Conservation (phyloP, 108 stramenopile species). For the Cylindrotheca fusiformis region DNA sequence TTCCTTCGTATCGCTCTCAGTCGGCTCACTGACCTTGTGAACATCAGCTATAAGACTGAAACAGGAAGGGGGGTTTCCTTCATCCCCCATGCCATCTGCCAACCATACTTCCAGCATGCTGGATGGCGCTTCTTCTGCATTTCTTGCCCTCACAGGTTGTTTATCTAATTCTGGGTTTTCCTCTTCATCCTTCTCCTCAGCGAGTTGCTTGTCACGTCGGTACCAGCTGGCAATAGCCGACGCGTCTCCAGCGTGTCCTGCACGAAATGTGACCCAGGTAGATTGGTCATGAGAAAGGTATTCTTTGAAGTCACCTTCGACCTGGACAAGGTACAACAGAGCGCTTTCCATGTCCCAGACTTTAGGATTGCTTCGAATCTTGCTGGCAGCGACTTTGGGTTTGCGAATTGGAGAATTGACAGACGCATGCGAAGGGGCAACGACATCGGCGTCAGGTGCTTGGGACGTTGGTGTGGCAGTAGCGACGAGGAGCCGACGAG, state of each 20-base stretch:
- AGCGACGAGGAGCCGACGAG: too few relatives aligned
- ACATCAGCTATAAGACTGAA: constrained; percentile 34
- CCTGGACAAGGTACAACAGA: constrained; percentile 7
- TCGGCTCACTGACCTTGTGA: constrained; percentile 8
- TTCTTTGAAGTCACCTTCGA: neutral
- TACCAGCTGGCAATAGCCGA: constrained; percentile 37
- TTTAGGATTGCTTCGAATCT: neutral
- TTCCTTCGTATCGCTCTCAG: neutral
- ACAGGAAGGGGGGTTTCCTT: constrained; percentile 32
- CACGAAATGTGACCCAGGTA: constrained; percentile 38
- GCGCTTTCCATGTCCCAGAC: constrained; percentile 35
- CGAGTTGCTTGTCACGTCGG: constrained; percentile 1
- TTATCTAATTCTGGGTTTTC: constrained; percentile 26
- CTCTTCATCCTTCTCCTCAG: constrained; percentile 3
- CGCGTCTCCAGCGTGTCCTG: constrained; percentile 45
- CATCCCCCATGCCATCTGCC: constrained; percentile 44
- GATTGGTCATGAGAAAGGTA: neutral
- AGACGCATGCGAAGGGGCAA: too few relatives aligned
- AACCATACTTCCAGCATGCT: constrained; percentile 35
- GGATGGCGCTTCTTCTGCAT: constrained; percentile 11
- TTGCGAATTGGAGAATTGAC: too few relatives aligned
- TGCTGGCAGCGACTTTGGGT: neutral
- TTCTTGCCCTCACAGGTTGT: neutral
- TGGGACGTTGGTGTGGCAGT: neutral
- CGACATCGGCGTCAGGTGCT: too few relatives aligned